Evolutionary conservation across 805 yeast species (phyloP), one percentile per base, ranked within the genome.

Genomic region (Metschnikowia arizonensis): DNA sequence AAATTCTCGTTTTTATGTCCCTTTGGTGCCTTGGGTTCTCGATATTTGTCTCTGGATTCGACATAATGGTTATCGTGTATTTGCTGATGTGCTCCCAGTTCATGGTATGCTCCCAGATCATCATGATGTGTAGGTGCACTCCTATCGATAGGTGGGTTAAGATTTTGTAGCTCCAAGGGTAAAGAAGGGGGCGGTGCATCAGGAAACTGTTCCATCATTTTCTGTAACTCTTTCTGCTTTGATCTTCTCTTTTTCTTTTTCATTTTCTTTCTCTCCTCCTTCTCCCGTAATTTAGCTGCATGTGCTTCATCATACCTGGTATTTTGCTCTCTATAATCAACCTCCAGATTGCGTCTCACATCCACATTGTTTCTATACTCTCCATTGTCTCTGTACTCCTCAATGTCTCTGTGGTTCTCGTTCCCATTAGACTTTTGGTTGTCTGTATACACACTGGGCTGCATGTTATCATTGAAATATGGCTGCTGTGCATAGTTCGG

Each of bases 151-250:
- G 40, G 19, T 7, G 17, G 33, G 17, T 32, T 31, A 10, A 15
- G 17, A 15, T 26, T 19, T n/a, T 18, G 40, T 19, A 40, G 5
- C 11, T 28, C 11, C 12, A 41, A 42, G 19, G 53, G 51, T 5
- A 52, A 37, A n/a, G 53, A 36, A 7, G 57, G 57, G 5, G 56
- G 57, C 2, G 57, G 57, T 0, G 52, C 57, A 31, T 50, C 50
- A 9, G 57, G 57, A 3, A 48, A 40, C 18, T 41, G 34, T 17
- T 36, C 41, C 44, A 53, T 44, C 53, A 45, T 42, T 8, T 33
- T 40, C 24, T 38, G 41, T 2, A 35, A 15, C 14, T 41, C 50
- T 18, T 39, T 46, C 25, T n/a, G 39, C 23, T 39, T 44, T n/a
- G 25, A 17, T 24, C 42, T 48, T 37, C 44, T 42, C 46, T 54